Evolutionary conservation across 257 asterid species (phyloP), one percentile per base, ranked within the genome.

Genomic region (Penstemon davidsonii): DNA sequence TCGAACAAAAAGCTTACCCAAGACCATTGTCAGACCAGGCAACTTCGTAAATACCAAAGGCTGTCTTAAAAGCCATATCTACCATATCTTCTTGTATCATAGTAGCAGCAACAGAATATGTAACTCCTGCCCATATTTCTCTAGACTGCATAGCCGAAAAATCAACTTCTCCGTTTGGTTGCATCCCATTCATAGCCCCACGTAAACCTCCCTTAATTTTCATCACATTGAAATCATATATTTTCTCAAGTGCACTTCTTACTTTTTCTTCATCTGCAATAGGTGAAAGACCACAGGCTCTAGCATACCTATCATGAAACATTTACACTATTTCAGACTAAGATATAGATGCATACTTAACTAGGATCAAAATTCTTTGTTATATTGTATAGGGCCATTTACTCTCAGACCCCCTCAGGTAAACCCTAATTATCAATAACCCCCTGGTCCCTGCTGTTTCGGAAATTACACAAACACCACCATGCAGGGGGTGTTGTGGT

Each of bases 161-260:
- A 53, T 89, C 96, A 3, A 84, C 84, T 74, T 86, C 84, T 15
- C 96, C 96, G 60, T 73, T 80, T 0, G 95, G 87, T 6, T 68
- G 76, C 92, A 87, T 89, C 47, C 96, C 96, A 33, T 89, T 89
- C 64, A 89, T 74, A 5, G 96, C 96, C 60, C 96, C 96, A 36
- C 76, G 72, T 68, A 6, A 71, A 57, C 96, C 92, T 50, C 84
- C 88, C 69, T 85, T 76, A 11, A 82, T 46, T 70, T 84, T 84
- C 76, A 87, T 72, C 72, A 89, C 92, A 59, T 89, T 89, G 82
- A 81, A 89, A 33, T 79, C 60, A 38, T 75, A 83, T 47, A 87
- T 76, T 11, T 73, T 87, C 74, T 80, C 82, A 0, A 89, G 86
- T 15, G 95, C 76, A 9, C 68, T 66, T 56, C 76, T 85, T 8